Percentiles rank a stretch among this genome's conserved stretches.
Conservation (phyloP, 176 grass and related monocot genomes). For the Tillandsia fasciculata region DNA sequence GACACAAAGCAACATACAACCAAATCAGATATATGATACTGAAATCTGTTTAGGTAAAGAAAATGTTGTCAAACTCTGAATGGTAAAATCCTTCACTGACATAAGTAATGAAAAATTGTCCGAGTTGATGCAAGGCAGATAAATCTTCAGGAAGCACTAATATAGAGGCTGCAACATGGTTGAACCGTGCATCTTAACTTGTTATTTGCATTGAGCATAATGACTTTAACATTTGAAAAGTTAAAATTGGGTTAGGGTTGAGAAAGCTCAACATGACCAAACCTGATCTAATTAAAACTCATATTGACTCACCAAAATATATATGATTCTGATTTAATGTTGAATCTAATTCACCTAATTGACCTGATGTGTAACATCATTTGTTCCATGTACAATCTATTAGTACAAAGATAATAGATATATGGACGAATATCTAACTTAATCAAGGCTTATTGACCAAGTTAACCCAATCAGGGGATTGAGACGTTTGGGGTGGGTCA, state of each 20-base stretch:
- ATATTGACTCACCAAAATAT: neutral
- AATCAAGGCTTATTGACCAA: too few species aligned
- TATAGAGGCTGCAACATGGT: too few species aligned
- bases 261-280: neutral
- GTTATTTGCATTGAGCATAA: neutral
- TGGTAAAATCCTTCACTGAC: neutral
- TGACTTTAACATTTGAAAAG: neutral
- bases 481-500: too few species aligned
- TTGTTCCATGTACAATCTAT: too few species aligned
- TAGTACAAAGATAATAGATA: too few species aligned
- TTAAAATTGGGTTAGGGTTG: neutral
- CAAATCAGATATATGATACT: neutral
- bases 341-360: too few species aligned
- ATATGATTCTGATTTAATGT: neutral
- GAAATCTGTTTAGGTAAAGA: neutral
- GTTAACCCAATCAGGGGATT: too few species aligned
- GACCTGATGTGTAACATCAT: too few species aligned
- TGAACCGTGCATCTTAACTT: neutral
- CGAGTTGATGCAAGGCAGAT: neutral
- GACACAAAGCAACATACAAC: neutral
- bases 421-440: too few species aligned
- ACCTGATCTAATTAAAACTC: neutral
- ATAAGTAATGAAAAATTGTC: neutral
- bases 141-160: neutral
- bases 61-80: slow-evolving; percentile 2